Evolutionary conservation across 768 basidiomycete species (phyloP).

Genomic region (Lactarius vividus): DNA sequence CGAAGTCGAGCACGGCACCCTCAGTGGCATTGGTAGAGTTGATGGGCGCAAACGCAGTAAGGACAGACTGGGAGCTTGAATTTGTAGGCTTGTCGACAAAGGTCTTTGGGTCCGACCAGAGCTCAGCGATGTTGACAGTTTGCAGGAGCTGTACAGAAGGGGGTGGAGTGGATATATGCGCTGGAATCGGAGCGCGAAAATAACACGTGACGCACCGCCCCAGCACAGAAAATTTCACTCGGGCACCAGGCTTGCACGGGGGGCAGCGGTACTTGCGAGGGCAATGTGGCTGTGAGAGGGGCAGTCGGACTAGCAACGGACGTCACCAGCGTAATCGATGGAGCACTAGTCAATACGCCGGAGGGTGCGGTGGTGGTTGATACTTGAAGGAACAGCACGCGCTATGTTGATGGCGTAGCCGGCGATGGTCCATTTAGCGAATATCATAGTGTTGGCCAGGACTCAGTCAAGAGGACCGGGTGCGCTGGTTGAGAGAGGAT

Average conservation of each 20-base stretch:
- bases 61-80: conserved; percentile 59
- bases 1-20: conserved; percentile 62
- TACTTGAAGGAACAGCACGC: conserved; percentile 21
- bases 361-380: conserved; percentile 24
- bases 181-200: neutral
- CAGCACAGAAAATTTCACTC: conserved; percentile 77
- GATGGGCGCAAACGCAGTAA: conserved; percentile 60
- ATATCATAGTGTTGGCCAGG: conserved; percentile 33
- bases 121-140: conserved; percentile 74
- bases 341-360: conserved; percentile 24
- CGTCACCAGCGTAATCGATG: conserved; percentile 52
- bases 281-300: conserved; percentile 49
- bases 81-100: conserved; percentile 88
- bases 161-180: conserved; percentile 12
- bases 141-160: conserved; percentile 59
- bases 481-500: neutral
- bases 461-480: neutral
- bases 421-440: conserved; percentile 30
- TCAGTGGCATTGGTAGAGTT: conserved; percentile 50
- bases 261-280: conserved; percentile 63
- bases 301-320: conserved; percentile 63
- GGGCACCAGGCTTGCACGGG: conserved; percentile 77
- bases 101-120: conserved; percentile 81
- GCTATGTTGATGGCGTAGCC: conserved; percentile 7
- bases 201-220: conserved; percentile 49